Evolutionary conservation across 2,329 filamentous ascomycete species (phyloP).

Genomic region (Chaetomium strumarium): DNA sequence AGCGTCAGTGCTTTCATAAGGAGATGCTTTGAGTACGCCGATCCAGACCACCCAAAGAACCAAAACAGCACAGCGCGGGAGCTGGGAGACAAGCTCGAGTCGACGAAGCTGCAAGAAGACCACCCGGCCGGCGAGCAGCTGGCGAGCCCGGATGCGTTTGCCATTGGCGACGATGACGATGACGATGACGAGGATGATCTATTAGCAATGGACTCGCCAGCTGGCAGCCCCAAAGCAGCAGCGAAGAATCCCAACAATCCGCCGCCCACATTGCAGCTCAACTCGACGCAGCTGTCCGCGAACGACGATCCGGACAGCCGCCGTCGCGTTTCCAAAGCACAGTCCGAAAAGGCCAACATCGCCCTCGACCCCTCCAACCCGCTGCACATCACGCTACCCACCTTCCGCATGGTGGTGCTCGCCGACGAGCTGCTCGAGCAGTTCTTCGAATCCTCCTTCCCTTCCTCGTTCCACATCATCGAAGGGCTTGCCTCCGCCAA

Average conservation of each 20-base stretch:
- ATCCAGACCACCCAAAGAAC: conserved; percentile 73
- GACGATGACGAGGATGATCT: conserved; percentile 51
- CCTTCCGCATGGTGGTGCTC: conserved; percentile 96
- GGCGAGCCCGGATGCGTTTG: conserved; percentile 52
- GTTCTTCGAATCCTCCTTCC: conserved; percentile 96
- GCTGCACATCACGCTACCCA: conserved; percentile 90
- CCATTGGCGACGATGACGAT: conserved; percentile 69
- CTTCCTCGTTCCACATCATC: conserved; percentile 82
- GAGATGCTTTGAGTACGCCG: conserved; percentile 95
- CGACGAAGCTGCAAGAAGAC: conserved; percentile 29
- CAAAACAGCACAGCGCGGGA: conserved; percentile 34
- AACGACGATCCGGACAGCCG: conserved; percentile 27
- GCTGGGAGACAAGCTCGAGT: conserved; percentile 6
- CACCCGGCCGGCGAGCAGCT: conserved; percentile 28
- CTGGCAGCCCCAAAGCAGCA: conserved; percentile 35
- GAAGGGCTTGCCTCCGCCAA: conserved; percentile 48
- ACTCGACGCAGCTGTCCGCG: conserved; percentile 19
- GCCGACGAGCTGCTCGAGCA: conserved; percentile 93
- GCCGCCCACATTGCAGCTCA: conserved; percentile 24
- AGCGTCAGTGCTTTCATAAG: conserved; percentile 95
- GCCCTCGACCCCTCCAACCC: conserved; percentile 91
- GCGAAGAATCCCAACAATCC: conserved; percentile 19
- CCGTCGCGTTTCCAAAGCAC: conserved; percentile 52
- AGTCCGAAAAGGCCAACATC: conserved; percentile 74
- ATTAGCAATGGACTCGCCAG: conserved; percentile 50